Percentiles rank a stretch among this genome's conserved stretches.
Evolutionary conservation across 1,139 yeast genomes (phyloP).

Genomic region (Suhomyces anneliseae): DNA sequence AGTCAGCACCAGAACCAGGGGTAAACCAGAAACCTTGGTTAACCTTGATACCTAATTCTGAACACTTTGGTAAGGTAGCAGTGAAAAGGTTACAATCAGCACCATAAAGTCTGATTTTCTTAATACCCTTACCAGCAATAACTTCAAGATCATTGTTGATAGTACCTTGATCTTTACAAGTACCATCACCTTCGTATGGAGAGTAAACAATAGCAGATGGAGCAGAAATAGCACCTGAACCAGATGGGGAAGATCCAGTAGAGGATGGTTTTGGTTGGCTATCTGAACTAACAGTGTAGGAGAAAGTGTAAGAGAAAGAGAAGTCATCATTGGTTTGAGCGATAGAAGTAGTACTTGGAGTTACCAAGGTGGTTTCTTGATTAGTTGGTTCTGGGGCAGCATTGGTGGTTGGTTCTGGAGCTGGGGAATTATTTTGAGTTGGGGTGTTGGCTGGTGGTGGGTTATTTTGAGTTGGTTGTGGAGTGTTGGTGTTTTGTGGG

Average conservation of each 20-base stretch:
- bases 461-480: constrained; percentile 10
- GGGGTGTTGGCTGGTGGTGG: constrained; percentile 5
- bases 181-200: constrained; percentile 68
- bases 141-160: constrained; percentile 60
- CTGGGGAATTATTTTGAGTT: background rate
- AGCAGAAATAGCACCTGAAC: constrained; percentile 21
- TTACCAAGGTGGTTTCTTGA: constrained; percentile 12
- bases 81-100: constrained; percentile 75
- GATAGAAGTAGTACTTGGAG: constrained; percentile 2
- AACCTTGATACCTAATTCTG: constrained; percentile 62
- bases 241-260: constrained; percentile 18
- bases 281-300: background rate
- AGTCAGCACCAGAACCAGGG: constrained; percentile 56
- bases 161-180: constrained; percentile 59
- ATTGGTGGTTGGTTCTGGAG: constrained; percentile 8
- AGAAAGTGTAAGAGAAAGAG: background rate
- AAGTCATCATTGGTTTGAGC: background rate
- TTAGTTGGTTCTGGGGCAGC: constrained; percentile 9
- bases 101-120: constrained; percentile 73
- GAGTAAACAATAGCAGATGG: constrained; percentile 73
- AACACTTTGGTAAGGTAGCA: constrained; percentile 64
- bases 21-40: constrained; percentile 88
- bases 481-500: constrained; percentile 8
- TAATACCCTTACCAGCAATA: constrained; percentile 62
- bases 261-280: constrained; percentile 9